phyloP scores from a whole-genome alignment of 805 yeast genomes.

The Grigorovia jiainica region DNA sequence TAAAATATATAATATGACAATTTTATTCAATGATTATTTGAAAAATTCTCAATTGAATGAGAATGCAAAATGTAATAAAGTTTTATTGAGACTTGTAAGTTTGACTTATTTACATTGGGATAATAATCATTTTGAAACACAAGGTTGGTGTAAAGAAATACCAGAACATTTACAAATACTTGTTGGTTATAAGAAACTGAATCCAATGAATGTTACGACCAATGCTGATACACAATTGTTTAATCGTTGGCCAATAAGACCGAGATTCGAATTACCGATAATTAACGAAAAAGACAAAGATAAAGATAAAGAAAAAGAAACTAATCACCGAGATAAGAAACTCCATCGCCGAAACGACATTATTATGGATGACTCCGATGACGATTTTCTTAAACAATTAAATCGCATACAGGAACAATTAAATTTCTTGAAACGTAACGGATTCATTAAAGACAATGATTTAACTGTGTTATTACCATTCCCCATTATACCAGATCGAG shows the following conservation, averaged over 20 bases:
- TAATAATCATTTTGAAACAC: neutral
- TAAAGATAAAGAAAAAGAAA: neutral
- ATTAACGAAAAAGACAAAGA: neutral
- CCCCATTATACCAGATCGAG: too few relatives aligned
- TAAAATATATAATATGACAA: neutral
- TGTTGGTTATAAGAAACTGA: neutral
- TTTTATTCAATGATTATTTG: neutral
- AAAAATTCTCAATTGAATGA: neutral
- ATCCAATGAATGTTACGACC: too few relatives aligned
- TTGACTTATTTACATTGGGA: slow-evolving; percentile 4
- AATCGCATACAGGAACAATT: too few relatives aligned
- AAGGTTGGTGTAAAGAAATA: neutral
- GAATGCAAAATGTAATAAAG: neutral
- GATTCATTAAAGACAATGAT: too few relatives aligned
- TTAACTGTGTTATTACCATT: too few relatives aligned
- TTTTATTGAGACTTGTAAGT: neutral
- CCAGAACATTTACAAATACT: slow-evolving; percentile 6
- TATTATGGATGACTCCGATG: too few relatives aligned
- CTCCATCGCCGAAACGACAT: too few relatives aligned
- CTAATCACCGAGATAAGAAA: too few relatives aligned
- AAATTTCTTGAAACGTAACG: too few relatives aligned
- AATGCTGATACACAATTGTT: neutral
- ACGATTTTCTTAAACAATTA: too few relatives aligned
- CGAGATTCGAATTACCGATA: neutral
- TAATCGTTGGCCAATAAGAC: slow-evolving; percentile 6